Base-by-base conservation (phyloP, 1,284 basidiomycete genomes). In the Cronartium ribicola region DNA sequence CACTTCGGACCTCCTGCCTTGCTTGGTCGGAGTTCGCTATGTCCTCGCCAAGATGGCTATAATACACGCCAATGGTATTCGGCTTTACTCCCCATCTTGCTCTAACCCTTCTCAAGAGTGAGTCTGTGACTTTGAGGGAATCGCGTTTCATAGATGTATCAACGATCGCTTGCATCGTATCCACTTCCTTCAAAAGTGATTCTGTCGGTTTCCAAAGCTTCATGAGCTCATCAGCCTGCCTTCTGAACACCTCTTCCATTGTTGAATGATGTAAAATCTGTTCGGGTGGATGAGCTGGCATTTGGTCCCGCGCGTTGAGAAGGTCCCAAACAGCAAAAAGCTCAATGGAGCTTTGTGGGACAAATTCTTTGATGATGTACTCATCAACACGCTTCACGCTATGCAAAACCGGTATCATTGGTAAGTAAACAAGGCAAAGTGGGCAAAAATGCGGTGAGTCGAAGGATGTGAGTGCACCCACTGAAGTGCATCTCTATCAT, bases 301-400 rank as follows among this genome's bases (percentile, higher is more conserved):
- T n/a, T 55, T 55, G 17, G 29, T 55, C 11, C 29, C 51, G 51
- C n/a, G 51, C 51, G 0, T 55, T 55, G 51, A 55, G 17, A 29
- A 55, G 29, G 29, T 55, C 29, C 51, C 51, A 55, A 29, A 29
- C n/a, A 55, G 51, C 51, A 29, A 55, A 20, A 7, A 55, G 29
- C n/a, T 55, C 51, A 20, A 55, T 55, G 29, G 51, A 55, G n/a
- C 10, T 29, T 29, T 55, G 5, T n/a, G n/a, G n/a, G 29, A 55
- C 14, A 1, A 55, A n/a, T n/a, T 55, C 29, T n/a, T 20, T 55
- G 51, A 55, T 20, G 17, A 55, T 17, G 51, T 55, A 55, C 29
- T 55, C 51, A 55, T 55, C 51, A 55, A 55, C 29, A 29, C 29
- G 51, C 51, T 20, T 55, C 51, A 55, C 13, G 13, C 51, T 55